Evolutionary conservation across 495 filamentous ascomycete species (phyloP), one percentile per base, ranked within the genome.

Genomic region (Aspergillus diversus): DNA sequence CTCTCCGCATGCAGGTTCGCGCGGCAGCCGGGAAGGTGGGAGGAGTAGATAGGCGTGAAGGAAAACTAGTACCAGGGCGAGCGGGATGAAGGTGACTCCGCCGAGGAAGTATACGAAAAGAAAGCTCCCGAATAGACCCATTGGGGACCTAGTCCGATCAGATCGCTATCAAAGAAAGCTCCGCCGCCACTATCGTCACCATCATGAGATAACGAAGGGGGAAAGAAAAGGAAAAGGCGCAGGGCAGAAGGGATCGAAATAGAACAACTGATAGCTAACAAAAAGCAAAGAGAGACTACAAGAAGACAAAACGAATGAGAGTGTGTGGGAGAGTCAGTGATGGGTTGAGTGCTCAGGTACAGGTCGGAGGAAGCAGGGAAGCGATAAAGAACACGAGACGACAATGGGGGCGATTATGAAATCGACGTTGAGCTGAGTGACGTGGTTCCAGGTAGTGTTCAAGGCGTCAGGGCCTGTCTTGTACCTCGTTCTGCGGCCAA

Each of bases 1-100:
- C 71, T 74, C 74, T 74, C 79, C 31, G 75, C 76, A 52, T 72
- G 73, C 56, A 77, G 76, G 67, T 79, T 81, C 72, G 61, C 61
- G 64, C 37, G 31, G 59, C 57, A 66, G 67, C 63, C 69, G 61
- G 13, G 60, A 67, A 52, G 75, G 67, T 8, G 90, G 90, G 50
- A 92, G 83, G 7, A 86, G 89, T 33, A 90, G 68, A 73, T 93
- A 87, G 64, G 85, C 87, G 69, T 92, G 86, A 33, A 90, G 72
- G 21, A 95, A 69, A 42, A 92, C 43, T 34, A 84, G 71, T n/a
- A 73, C 73, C 51, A 94, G 62, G 63, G 94, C 51, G 5, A 96
- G 77, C 46, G 95, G 96, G 59, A 97, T 69, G 66, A 99, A 93
- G 32, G 93, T 97, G 67, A 98, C 74, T 70, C 94, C 96, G 73